Base-by-base conservation (phyloP, 176 grass and related monocot genomes). In the Zea luxurians region DNA sequence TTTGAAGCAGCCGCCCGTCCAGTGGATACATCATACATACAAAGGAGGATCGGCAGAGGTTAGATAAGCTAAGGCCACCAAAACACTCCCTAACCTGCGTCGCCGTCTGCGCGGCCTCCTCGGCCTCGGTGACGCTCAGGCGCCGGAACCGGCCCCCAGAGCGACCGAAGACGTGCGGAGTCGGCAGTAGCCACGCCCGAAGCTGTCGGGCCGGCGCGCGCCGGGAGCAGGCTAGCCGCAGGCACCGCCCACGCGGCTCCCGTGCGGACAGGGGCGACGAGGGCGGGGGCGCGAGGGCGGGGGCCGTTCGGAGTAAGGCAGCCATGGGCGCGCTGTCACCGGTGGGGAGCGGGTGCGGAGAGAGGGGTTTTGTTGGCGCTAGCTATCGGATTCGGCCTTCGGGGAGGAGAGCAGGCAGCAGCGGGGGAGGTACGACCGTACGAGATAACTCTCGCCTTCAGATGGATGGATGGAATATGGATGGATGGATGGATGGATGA, bases 241-340 rank as follows among this genome's bases (percentile, higher is more conserved):
- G 58, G 67, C 27, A 64, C 59, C 53, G 55, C 20, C 64, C 68
- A 1, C 79, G 79, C 3, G 27, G 37, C 3, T 89, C 80, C 4
- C 49, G 53, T 17, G 79, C 36, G 4, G 58, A 9, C 1, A 40
- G 50, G 0, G 10, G 35, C 7, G 64, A 55, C 3, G 34, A 80
- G 35, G 75, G 41, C 34, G 74, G 75, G 8, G 83, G 76, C 37
- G 77, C 57, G 53, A 86, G 80, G 69, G 84, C 79, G 4, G 76
- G 80, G 40, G 86, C 76, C 40, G 83, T 70, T 76, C 86, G 79
- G 58, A 92, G 80, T 36, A 84, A 84, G 54, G 86, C 80, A 15
- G 86, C 90, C 90, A 92, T 92, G 70, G 53, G 61, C 15, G 40
- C 48, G 61, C 4, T 36, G 27, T 12, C 21, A 3, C 27, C 60